Evolutionary conservation across 176 grass and related monocot species (phyloP), one percentile per base, ranked within the genome.

Genomic region (Ampelocalamus luodianensis): DNA sequence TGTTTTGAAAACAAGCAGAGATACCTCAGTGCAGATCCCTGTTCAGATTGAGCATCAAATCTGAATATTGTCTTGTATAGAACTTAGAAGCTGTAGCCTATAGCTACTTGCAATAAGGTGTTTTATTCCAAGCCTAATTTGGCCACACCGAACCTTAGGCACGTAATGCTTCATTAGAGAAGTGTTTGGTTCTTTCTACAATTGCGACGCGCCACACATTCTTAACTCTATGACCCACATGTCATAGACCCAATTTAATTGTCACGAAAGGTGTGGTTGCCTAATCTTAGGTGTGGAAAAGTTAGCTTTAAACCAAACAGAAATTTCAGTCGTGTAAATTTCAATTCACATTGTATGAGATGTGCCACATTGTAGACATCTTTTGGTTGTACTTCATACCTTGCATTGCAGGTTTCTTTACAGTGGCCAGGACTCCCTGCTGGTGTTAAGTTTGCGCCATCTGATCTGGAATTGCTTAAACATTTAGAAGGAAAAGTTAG

Each of bases 361-460:
- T 48, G 5, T 71, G 18, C 61, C 42, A 38, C 5, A 50, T 49
- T 46, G 2, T 22, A 10, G 4, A 39, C 1, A 18, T 51, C 34
- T 68, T 10, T n/a, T 43, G 7, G 6, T 39, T 34, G n/a, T 5
- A 83, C 13, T 77, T 46, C 29, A 54, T 14, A 24, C 32, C 17
- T 39, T 65, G 48, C 11, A 70, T 72, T 84, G n/a, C 79, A 99
- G 96, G 90, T 94, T 88, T 76, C 79, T 50, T 72, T 88, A 34
- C 68, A 82, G 71, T 96, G 93, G 90, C 84, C 88, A 27, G 85
- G 76, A 71, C 86, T 96, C 18, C 93, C 91, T 24, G 54, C 60
- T 80, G 93, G 96, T 64, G 80, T 94, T 34, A 92, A 91, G 65
- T 99, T 99, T 89, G 96, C 94, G 76, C 93, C 93, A 59, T 73